phyloP scores from a whole-genome alignment of 495 filamentous ascomycete genomes.

The Daldinia grandis region DNA sequence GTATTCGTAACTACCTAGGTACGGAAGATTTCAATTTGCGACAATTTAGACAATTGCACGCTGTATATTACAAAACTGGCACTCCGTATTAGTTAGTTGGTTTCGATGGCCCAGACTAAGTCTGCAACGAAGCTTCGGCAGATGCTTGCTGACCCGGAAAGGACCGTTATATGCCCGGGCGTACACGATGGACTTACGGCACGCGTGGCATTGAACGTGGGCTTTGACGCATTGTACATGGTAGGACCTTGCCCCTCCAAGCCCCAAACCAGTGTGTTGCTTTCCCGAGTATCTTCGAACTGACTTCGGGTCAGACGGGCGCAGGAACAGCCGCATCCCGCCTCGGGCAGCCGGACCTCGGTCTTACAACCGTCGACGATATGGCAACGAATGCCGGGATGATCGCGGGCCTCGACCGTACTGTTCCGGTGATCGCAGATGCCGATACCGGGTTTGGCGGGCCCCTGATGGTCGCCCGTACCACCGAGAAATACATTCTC shows the following conservation, averaged over 20 bases:
- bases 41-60: neutral
- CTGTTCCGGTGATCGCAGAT: conserved; percentile 70
- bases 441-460: conserved; percentile 73
- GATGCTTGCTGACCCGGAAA: conserved; percentile 46
- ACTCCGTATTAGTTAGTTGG: neutral
- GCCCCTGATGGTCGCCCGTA: conserved; percentile 68
- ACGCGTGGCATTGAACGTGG: conserved; percentile 66
- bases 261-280: neutral
- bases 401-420: conserved; percentile 69
- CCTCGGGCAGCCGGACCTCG: conserved; percentile 72
- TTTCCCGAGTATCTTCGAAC: neutral
- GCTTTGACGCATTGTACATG: conserved; percentile 74
- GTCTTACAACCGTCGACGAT: conserved; percentile 68
- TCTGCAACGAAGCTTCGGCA: conserved; percentile 53
- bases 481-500: conserved; percentile 68
- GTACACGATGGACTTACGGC: conserved; percentile 77
- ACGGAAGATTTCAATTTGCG: neutral
- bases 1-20: no score
- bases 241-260: conserved; percentile 44
- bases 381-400: conserved; percentile 72
- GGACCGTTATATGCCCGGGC: conserved; percentile 68
- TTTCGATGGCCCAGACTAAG: conserved; percentile 31
- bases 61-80: neutral
- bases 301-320: conserved; percentile 59
- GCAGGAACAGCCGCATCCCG: conserved; percentile 71